A percentile compares a stretch with the other conserved stretches of the same genome.
Evolutionary conservation across 2,329 filamentous ascomycete genomes (phyloP).

Genomic region (Kalmusia sp.): DNA sequence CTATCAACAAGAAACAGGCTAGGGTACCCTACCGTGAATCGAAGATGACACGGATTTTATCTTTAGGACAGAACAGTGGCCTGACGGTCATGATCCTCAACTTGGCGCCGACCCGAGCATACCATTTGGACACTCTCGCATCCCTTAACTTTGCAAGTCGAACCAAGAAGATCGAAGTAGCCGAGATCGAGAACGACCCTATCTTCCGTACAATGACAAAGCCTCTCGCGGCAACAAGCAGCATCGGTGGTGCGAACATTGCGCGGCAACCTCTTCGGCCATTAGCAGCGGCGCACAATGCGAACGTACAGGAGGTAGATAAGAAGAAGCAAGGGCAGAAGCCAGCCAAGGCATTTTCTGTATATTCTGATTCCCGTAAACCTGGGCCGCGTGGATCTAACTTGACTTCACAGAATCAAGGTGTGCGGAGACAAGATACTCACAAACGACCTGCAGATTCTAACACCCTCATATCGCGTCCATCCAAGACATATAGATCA

Average conservation of each 20-base stretch:
- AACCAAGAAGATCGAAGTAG: slow-evolving; percentile 94
- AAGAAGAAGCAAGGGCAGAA: slow-evolving; percentile 65
- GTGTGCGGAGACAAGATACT: slow-evolving; percentile 45
- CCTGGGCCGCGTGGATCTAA: slow-evolving; percentile 35
- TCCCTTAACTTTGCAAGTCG: slow-evolving; percentile 94
- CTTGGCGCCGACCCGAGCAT: slow-evolving; percentile 86
- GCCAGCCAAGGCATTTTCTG: slow-evolving; percentile 82
- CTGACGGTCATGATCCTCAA: slow-evolving; percentile 97
- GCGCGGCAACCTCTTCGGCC: slow-evolving; percentile 80
- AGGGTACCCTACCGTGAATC: slow-evolving; percentile 93
- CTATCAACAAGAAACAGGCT: slow-evolving; percentile 76
- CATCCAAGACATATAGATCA: slow-evolving; percentile 48
- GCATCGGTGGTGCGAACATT: slow-evolving; percentile 46
- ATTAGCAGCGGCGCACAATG: slow-evolving; percentile 77
- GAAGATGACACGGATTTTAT: slow-evolving; percentile 96
- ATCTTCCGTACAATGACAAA: slow-evolving; percentile 65
- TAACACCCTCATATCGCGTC: slow-evolving; percentile 45
- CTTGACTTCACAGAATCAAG: slow-evolving; percentile 41
- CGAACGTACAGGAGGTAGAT: slow-evolving; percentile 65
- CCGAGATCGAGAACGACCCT: slow-evolving; percentile 94
- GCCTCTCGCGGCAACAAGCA: slow-evolving; percentile 45
- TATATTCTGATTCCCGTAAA: slow-evolving; percentile 73
- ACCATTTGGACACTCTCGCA: slow-evolving; percentile 91
- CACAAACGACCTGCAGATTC: slow-evolving; percentile 54
- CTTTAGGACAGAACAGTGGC: slow-evolving; percentile 91